A percentile compares a stretch with the other conserved stretches of the same genome.
Conservation (phyloP, 495 filamentous ascomycete species). For the Talaromyces wortmannii region DNA sequence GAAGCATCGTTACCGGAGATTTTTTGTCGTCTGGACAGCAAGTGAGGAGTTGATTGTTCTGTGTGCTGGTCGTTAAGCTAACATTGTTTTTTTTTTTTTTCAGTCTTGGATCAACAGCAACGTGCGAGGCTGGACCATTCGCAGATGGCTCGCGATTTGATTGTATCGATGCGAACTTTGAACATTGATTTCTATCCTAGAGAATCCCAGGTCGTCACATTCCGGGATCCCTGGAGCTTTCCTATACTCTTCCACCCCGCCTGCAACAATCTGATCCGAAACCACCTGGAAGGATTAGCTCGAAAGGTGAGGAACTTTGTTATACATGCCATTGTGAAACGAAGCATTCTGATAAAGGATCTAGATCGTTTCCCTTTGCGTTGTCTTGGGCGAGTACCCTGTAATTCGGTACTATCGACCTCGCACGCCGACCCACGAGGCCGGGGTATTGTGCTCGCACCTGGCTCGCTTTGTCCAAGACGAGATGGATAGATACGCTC, state of each 20-base stretch:
- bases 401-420: constrained; percentile 86
- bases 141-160: constrained; percentile 58
- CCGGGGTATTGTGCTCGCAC: constrained; percentile 75
- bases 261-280: constrained; percentile 75
- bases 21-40: constrained; percentile 80
- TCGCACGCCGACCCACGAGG: constrained; percentile 70
- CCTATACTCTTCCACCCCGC: constrained; percentile 84
- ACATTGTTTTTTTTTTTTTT: constrained; percentile 2
- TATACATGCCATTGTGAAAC: background rate
- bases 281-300: constrained; percentile 74
- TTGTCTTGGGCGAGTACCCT: constrained; percentile 80
- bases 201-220: constrained; percentile 86
- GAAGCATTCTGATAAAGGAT: constrained; percentile 13
- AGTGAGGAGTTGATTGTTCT: constrained; percentile 35
- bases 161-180: constrained; percentile 65
- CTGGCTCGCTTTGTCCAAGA: constrained; percentile 89
- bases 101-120: constrained; percentile 48
- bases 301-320: constrained; percentile 61
- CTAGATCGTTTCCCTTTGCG: constrained; percentile 77
- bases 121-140: constrained; percentile 51
- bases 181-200: constrained; percentile 83
- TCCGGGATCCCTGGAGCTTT: constrained; percentile 92
- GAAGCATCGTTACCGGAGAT: constrained; percentile 64
- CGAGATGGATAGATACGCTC: constrained; percentile 78
- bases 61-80: background rate